Evolutionary conservation across 495 filamentous ascomycete genomes (phyloP).

Genomic region (Trypethelium eluteriae): DNA sequence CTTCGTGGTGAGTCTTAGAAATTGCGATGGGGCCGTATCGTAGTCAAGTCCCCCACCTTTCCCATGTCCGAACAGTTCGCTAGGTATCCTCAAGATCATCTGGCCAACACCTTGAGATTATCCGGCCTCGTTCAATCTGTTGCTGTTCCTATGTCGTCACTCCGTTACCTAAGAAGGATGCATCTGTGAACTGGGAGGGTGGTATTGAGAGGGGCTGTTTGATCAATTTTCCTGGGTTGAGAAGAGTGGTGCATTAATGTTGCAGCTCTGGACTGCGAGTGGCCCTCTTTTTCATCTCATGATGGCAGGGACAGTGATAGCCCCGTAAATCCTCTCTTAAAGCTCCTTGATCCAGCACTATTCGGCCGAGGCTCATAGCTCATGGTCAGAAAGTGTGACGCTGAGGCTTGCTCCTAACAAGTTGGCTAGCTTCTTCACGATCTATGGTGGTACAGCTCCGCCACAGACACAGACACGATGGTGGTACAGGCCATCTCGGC

Average conservation of each 20-base stretch:
- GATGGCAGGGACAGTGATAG: too few relatives aligned
- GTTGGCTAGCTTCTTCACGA: too few relatives aligned
- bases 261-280: background rate
- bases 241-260: background rate
- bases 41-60: too few relatives aligned
- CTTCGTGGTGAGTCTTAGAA: too few relatives aligned
- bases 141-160: too few relatives aligned
- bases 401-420: background rate
- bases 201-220: background rate
- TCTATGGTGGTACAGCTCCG: too few relatives aligned
- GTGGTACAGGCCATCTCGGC: background rate
- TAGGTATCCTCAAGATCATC: too few relatives aligned
- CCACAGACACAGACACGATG: too few relatives aligned
- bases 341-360: background rate
- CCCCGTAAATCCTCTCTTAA: background rate
- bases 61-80: too few relatives aligned
- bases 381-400: background rate
- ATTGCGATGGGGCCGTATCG: too few relatives aligned
- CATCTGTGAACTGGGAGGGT: background rate
- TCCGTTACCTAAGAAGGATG: too few relatives aligned
- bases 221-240: background rate
- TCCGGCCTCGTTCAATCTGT: background rate
- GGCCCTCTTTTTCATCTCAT: too few relatives aligned
- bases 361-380: background rate
- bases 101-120: background rate